Conservation (phyloP, 2,329 filamentous ascomycete genomes). For the Cryphonectria parasitica region DNA sequence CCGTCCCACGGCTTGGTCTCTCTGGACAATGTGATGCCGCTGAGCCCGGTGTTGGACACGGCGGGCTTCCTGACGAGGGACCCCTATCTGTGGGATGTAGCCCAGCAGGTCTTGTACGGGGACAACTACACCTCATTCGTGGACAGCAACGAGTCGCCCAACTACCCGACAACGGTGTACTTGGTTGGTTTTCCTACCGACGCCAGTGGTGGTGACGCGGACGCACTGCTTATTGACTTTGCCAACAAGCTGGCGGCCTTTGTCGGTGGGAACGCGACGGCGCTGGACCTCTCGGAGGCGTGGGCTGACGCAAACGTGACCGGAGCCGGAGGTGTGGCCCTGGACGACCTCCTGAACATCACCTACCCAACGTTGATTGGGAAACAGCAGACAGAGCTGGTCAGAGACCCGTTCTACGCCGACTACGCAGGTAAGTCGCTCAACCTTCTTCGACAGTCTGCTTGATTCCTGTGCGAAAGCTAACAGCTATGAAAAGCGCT, state of each 20-base stretch:
- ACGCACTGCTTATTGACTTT: conserved; percentile 36
- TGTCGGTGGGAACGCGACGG: conserved; percentile 31
- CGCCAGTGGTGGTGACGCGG: conserved; percentile 26
- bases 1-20: conserved; percentile 46
- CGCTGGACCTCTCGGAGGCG: conserved; percentile 32
- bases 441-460: no score
- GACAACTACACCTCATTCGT: conserved; percentile 40
- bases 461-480: neutral
- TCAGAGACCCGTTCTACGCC: conserved; percentile 44
- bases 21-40: conserved; percentile 47
- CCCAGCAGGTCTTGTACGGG: conserved; percentile 39
- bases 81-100: conserved; percentile 40
- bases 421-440: conserved; percentile 45
- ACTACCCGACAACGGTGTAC: conserved; percentile 37
- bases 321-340: conserved; percentile 22
- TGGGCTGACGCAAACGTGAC: conserved; percentile 33
- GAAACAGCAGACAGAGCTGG: conserved; percentile 42
- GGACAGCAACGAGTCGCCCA: neutral
- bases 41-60: conserved; percentile 48
- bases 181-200: conserved; percentile 35
- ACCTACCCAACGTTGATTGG: conserved; percentile 44
- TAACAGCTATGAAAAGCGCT: conserved; percentile 29
- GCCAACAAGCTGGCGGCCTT: conserved; percentile 36
- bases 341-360: conserved; percentile 36
- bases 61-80: conserved; percentile 47